phyloP scores from a whole-genome alignment of 2,329 filamentous ascomycete genomes.

The Neofusicoccum sp. region DNA sequence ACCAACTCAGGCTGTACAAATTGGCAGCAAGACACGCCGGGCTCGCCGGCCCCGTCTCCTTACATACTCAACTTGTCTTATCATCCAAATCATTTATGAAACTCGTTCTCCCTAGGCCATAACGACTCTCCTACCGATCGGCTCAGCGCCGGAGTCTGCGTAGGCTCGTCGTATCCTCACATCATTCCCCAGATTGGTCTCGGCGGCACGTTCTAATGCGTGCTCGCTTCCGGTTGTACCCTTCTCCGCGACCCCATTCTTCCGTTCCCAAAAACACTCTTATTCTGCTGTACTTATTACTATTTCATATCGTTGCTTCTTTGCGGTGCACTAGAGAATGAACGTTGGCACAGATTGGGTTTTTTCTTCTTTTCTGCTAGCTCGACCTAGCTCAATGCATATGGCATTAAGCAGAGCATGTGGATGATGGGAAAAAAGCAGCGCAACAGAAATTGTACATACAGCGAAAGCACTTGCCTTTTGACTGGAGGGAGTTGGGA shows the following conservation, averaged over 20 bases:
- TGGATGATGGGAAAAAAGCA: background rate
- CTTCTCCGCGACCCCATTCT: conserved; percentile 3
- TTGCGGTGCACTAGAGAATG: background rate
- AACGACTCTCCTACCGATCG: conserved; percentile 17
- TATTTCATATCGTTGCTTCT: conserved; percentile 10
- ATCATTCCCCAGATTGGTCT: conserved; percentile 13
- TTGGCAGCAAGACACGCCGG: conserved; percentile 7
- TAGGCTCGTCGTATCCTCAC: conserved; percentile 1
- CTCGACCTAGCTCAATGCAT: background rate
- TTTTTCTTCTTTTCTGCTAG: background rate
- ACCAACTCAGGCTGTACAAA: conserved; percentile 11
- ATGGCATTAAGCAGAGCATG: background rate
- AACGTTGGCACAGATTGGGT: conserved; percentile 12
- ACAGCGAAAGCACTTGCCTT: background rate
- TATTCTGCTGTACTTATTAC: conserved; percentile 20
- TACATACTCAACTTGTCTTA: background rate
- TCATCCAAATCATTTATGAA: conserved; percentile 3
- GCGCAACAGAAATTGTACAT: conserved; percentile 19
- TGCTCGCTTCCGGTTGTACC: background rate
- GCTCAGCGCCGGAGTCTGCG: conserved; percentile 16
- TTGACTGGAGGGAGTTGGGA: background rate
- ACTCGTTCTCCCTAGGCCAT: conserved; percentile 1
- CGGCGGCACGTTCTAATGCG: background rate
- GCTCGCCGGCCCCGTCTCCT: conserved; percentile 13
- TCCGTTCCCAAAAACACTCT: conserved; percentile 5